These are phyloP conservation scores for Funneliformis geosporum DNA, from an alignment of 192 early-diverging fungal species.

Conservation along the genomic window DNA sequence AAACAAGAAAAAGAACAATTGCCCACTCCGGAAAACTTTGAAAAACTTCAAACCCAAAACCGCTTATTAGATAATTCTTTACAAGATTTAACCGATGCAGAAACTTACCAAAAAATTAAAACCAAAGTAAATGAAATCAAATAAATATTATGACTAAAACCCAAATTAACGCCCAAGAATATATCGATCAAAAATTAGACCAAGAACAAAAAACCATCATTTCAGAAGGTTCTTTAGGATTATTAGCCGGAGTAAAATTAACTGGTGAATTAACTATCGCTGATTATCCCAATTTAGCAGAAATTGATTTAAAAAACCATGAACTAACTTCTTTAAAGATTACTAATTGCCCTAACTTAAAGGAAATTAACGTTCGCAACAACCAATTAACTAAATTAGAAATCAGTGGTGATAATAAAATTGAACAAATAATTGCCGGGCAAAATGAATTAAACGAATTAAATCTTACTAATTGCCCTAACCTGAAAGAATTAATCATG, in stretches of 20 bases:
- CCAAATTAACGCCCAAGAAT: not conserved
- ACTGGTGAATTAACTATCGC: not conserved
- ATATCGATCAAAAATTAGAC: not conserved
- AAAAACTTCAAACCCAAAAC: not conserved
- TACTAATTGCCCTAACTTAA: not conserved
- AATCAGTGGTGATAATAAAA: not conserved
- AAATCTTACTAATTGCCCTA: not conserved
- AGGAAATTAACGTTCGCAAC: not conserved
- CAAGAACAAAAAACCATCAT: not conserved
- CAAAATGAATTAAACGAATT: not conserved
- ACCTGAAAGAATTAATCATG: not conserved
- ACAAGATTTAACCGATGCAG: too few relatives aligned
- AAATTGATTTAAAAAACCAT: not conserved
- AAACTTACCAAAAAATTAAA: too few relatives aligned
- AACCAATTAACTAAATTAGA: slow-evolving; percentile 15
- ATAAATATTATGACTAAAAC: not conserved
- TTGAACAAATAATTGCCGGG: not conserved
- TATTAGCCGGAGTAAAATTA: slow-evolving; percentile 1
- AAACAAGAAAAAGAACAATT: not conserved
- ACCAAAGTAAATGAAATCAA: not conserved
- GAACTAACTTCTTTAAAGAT: slow-evolving; percentile 8
- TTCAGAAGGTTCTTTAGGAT: too few relatives aligned
- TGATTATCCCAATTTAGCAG: not conserved
- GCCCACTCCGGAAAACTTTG: not conserved
- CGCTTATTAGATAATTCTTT: too few relatives aligned